Percentiles rank a stretch among this genome's conserved stretches.
phyloP scores from a whole-genome alignment of 768 basidiomycete genomes.

The Suillus clintonianus region DNA sequence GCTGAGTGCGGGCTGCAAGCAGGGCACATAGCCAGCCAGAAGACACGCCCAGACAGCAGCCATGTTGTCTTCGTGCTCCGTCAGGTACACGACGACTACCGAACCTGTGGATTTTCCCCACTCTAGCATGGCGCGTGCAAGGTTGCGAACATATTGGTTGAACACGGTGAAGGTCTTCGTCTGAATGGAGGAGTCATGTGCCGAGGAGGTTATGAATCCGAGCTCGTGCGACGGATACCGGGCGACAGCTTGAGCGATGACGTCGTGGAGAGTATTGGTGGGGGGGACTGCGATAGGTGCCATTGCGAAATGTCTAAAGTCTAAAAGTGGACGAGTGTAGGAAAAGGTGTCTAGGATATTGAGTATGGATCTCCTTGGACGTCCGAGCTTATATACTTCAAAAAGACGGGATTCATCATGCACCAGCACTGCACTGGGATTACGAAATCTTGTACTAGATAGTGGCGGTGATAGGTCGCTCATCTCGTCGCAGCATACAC shows the following conservation, averaged over 20 bases:
- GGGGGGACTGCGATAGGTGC: constrained; percentile 16
- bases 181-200: constrained; percentile 29
- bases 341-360: constrained; percentile 7
- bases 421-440: neutral
- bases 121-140: constrained; percentile 21
- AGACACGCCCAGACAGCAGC: constrained; percentile 32
- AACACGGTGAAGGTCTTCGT: constrained; percentile 26
- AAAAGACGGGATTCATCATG: neutral
- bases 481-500: neutral
- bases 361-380: constrained; percentile 4
- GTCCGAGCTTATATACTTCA: constrained; percentile 22
- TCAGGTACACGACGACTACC: constrained; percentile 29
- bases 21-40: constrained; percentile 32
- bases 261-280: constrained; percentile 19
- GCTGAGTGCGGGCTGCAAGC: constrained; percentile 34
- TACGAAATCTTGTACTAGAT: neutral
- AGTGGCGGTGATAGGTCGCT: no score
- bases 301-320: constrained; percentile 8
- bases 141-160: constrained; percentile 13
- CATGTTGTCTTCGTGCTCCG: constrained; percentile 37
- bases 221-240: constrained; percentile 27
- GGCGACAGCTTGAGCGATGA: constrained; percentile 20
- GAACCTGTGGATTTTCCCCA: constrained; percentile 29
- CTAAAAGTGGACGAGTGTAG: neutral
- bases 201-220: constrained; percentile 28